phyloP scores from a whole-genome alignment of 176 grass and related monocot species.

The Cenchrus fungigraminus region DNA sequence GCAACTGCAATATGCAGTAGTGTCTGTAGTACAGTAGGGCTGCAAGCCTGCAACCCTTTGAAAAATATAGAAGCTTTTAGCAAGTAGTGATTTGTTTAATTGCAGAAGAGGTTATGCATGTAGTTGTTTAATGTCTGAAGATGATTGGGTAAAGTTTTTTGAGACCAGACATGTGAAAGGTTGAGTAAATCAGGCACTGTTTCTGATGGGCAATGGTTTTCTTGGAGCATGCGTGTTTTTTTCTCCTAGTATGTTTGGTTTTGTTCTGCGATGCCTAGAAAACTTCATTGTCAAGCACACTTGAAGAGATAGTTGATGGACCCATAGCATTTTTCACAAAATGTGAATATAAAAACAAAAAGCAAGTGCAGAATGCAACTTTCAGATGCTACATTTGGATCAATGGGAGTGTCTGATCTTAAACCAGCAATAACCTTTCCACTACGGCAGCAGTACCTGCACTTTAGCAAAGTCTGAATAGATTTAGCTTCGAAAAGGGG shows the following conservation, averaged over 20 bases:
- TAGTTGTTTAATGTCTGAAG: neutral
- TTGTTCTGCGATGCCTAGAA: neutral
- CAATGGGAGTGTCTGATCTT: neutral
- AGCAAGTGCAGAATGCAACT: neutral
- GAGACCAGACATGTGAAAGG: neutral
- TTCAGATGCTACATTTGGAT: neutral
- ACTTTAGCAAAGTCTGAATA: slow-evolving; percentile 13
- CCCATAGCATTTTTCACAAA: neutral
- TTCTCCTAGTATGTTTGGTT: neutral
- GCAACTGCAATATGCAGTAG: neutral
- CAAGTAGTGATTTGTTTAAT: neutral
- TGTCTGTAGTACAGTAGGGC: neutral
- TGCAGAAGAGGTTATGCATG: neutral
- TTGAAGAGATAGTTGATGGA: neutral
- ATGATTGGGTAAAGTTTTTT: neutral
- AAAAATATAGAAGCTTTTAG: neutral
- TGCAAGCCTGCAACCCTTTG: neutral
- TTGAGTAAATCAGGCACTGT: neutral
- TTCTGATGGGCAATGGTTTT: neutral
- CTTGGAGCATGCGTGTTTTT: neutral
- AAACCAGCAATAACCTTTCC: neutral
- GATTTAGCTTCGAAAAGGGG: neutral
- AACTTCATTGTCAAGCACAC: slow-evolving; percentile 11
- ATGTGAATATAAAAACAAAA: neutral
- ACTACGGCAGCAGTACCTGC: neutral